Base-by-base conservation (phyloP, 2,329 filamentous ascomycete genomes). In the Berkeleyomyces basicola region DNA sequence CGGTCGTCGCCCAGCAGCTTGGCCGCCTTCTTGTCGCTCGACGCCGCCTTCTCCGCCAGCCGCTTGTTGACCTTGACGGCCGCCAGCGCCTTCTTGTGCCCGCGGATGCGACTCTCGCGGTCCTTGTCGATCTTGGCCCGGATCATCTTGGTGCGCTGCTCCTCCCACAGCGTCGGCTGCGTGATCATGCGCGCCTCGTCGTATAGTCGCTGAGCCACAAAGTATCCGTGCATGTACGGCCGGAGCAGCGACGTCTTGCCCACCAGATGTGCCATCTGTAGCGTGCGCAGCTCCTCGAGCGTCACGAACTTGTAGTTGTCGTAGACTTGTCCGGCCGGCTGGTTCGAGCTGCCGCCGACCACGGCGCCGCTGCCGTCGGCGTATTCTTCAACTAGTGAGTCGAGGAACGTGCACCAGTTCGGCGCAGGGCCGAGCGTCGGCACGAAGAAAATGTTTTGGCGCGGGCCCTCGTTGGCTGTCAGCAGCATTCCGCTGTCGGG, bases 251-350 rank as follows among this genome's bases (percentile, higher is more conserved):
- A 93, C 37, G 90, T 95, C 68, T 90, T 91, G 67, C 92, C 92
- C 63, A 99, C 81, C 58, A 99, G 79, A 71, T 97, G 92, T 61
- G 88, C 86, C 70, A 99, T 74, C 71, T 89, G 95, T 67, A 99
- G 81, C 43, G 86, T 83, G 68, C 88, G 87, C 61, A 99, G 79
- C 72, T 99, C 91, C 51, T 88, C 84, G 65, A 90, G 74, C 1
- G 92, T 96, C 70, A 99, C 78, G 82, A 99, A 99, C 75, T 97
- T 99, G 82, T 92, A 97, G 74, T 99, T 97, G 75, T 99, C 93
- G 77, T 99, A 99, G 7, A 93, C 89, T 68, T 93, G 86, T 39
- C 86, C 86, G 65, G 78, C 80, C 39, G 80, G 78, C 70, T 86
- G 83, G 58, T 63, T 63, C 7, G 61, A 63, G 58, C 62, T 61